These are phyloP conservation scores for Gastrolobium bilobum DNA, from an alignment of 306 rosid species.

Conservation along the genomic window DNA sequence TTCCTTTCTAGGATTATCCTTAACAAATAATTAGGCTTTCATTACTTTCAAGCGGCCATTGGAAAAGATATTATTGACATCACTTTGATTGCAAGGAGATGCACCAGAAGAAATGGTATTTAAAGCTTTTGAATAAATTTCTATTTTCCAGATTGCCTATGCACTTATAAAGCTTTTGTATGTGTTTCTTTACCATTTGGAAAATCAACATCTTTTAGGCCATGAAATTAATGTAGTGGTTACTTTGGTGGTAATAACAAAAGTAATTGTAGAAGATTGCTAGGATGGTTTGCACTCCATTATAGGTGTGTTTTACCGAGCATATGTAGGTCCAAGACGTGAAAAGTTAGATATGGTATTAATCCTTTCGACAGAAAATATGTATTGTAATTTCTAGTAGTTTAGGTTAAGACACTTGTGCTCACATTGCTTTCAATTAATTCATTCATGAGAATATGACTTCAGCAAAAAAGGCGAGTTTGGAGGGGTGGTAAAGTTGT, in stretches of 20 bases:
- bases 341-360: conserved; percentile 14
- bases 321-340: neutral
- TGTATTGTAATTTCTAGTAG: neutral
- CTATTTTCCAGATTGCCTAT: conserved; percentile 35
- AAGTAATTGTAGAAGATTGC: neutral
- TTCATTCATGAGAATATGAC: neutral
- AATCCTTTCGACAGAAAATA: conserved; percentile 1
- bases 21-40: conserved; percentile 68
- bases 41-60: conserved; percentile 83
- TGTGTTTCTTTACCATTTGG: conserved; percentile 2
- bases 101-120: conserved; percentile 89
- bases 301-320: neutral
- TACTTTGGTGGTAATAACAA: conserved; percentile 7
- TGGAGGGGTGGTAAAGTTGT: too few species aligned
- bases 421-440: neutral
- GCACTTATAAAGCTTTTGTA: neutral
- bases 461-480: too few species aligned
- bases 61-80: conserved; percentile 78
- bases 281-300: neutral
- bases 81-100: conserved; percentile 86
- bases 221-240: conserved; percentile 14
- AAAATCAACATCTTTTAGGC: conserved; percentile 11
- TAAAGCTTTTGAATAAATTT: neutral
- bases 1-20: conserved; percentile 58
- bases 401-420: neutral